These are phyloP conservation scores for Discostella stelligeroides DNA, from an alignment of 108 stramenopile species.

Conservation along the genomic window DNA sequence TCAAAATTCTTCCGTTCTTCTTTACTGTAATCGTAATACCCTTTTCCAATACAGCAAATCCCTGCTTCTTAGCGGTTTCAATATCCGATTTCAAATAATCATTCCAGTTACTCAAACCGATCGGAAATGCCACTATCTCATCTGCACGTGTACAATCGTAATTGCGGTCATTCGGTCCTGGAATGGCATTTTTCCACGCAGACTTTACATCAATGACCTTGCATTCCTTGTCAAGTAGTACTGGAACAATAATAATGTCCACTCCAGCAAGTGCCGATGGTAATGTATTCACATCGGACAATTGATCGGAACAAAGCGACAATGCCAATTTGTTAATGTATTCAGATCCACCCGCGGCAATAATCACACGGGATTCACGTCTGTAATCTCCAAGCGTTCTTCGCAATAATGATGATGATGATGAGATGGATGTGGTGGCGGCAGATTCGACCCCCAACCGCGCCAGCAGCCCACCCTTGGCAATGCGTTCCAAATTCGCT, in stretches of 20 bases:
- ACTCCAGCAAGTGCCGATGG: constrained; percentile 55
- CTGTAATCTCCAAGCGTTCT: constrained; percentile 66
- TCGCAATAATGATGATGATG: not conserved
- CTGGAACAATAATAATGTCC: constrained; percentile 77
- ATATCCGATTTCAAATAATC: constrained; percentile 72
- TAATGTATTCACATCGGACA: constrained; percentile 72
- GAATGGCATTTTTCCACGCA: constrained; percentile 52
- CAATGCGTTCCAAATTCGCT: constrained; percentile 74
- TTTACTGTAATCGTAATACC: constrained; percentile 79
- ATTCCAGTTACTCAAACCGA: constrained; percentile 57
- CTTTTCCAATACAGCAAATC: constrained; percentile 78
- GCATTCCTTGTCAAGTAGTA: constrained; percentile 57
- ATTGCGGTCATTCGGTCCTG: constrained; percentile 58
- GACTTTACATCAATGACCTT: constrained; percentile 51
- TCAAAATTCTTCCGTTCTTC: constrained; percentile 83
- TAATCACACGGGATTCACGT: constrained; percentile 65
- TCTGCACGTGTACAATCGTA: constrained; percentile 66
- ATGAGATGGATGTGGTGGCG: constrained; percentile 6
- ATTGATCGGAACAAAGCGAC: constrained; percentile 74
- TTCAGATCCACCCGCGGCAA: constrained; percentile 72
- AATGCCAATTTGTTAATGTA: constrained; percentile 70
- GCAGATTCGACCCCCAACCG: constrained; percentile 68
- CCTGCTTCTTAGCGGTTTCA: constrained; percentile 70
- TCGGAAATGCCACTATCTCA: constrained; percentile 68
- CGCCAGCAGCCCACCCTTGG: constrained; percentile 72